phyloP scores from a whole-genome alignment of 2,329 filamentous ascomycete genomes.

The Aspergillus sergii region DNA sequence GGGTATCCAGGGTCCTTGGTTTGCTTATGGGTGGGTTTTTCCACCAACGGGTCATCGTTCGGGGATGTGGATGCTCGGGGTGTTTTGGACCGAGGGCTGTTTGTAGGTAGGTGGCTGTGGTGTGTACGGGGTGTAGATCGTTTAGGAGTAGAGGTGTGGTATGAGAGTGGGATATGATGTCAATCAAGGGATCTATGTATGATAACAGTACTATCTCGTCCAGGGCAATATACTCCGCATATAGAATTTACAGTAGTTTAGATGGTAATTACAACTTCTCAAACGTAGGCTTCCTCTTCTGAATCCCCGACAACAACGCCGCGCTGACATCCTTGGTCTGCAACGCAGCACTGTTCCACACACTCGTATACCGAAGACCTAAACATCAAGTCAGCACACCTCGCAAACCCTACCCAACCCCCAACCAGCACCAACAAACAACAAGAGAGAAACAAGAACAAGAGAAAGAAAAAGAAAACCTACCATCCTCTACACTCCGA shows the following conservation, averaged over 20 bases:
- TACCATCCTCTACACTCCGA: conserved; percentile 74
- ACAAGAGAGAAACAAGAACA: neutral
- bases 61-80: neutral
- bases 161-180: neutral
- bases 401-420: neutral
- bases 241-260: neutral
- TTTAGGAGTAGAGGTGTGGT: neutral
- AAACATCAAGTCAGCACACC: neutral
- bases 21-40: neutral
- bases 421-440: neutral
- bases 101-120: neutral
- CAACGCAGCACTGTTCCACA: conserved; percentile 84
- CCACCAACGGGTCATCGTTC: neutral
- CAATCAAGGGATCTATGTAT: neutral
- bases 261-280: conserved; percentile 67
- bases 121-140: neutral
- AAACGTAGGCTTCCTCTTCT: conserved; percentile 80
- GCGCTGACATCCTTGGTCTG: conserved; percentile 77
- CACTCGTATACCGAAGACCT: conserved; percentile 77
- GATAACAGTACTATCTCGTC: neutral
- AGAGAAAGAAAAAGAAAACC: conserved; percentile 33
- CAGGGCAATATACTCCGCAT: neutral
- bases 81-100: neutral
- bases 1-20: neutral
- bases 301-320: conserved; percentile 74